Conservation (phyloP, 2,329 filamentous ascomycete genomes). For the Dryadomyces sulphureus region DNA sequence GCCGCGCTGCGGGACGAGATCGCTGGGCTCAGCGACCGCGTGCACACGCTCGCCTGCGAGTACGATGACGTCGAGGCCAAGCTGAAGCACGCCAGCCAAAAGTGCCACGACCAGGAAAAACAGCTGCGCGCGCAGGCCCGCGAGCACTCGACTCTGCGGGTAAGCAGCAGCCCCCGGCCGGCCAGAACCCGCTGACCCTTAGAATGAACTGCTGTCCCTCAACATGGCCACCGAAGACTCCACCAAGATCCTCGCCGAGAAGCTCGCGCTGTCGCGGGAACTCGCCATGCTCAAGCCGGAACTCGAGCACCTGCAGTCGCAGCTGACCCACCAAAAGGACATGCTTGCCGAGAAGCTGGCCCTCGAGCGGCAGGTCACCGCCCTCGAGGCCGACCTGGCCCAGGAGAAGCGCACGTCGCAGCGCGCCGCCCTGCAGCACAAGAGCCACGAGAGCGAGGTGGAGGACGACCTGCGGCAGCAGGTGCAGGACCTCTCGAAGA, state of each 20-base stretch:
- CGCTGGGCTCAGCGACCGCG: conserved; percentile 41
- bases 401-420: conserved; percentile 61
- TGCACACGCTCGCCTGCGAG: conserved; percentile 30
- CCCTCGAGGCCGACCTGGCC: conserved; percentile 67
- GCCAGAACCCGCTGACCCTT: not conserved
- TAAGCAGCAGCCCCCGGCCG: conserved; percentile 14
- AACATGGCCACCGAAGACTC: conserved; percentile 54
- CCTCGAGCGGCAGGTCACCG: conserved; percentile 62
- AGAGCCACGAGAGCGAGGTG: conserved; percentile 17
- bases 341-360: conserved; percentile 66
- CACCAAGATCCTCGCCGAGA: conserved; percentile 49
- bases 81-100: conserved; percentile 27
- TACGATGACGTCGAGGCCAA: conserved; percentile 25
- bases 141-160: conserved; percentile 32
- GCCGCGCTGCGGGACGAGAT: conserved; percentile 51
- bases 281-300: conserved; percentile 38
- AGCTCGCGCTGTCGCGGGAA: conserved; percentile 36
- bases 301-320: conserved; percentile 38
- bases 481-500: conserved; percentile 25
- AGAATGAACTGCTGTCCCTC: conserved; percentile 60
- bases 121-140: conserved; percentile 32
- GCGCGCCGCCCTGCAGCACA: conserved; percentile 29
- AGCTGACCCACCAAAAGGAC: conserved; percentile 46
- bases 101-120: conserved; percentile 28
- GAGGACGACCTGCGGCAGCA: conserved; percentile 17